phyloP scores from a whole-genome alignment of 2,329 filamentous ascomycete genomes.

The Verticillium klebahnii region DNA sequence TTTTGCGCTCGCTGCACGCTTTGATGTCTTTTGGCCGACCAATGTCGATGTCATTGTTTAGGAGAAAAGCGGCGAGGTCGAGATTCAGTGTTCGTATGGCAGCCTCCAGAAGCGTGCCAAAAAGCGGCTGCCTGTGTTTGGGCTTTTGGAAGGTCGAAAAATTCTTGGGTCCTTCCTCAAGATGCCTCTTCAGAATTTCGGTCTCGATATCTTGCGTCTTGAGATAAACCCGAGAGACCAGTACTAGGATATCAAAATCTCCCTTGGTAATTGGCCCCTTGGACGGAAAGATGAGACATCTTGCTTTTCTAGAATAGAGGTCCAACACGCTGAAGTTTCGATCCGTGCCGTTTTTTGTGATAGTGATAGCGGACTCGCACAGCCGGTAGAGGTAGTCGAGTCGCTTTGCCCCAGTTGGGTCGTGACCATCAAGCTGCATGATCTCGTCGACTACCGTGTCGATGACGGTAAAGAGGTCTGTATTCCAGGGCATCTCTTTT shows the following conservation, averaged over 20 bases:
- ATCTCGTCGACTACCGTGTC: neutral
- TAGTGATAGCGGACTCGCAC: neutral
- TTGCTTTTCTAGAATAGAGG: neutral
- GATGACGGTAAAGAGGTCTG: neutral
- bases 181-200: neutral
- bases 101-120: neutral
- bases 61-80: neutral
- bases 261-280: neutral
- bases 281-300: neutral
- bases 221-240: neutral
- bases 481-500: neutral
- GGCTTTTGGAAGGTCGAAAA: neutral
- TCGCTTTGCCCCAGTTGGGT: neutral
- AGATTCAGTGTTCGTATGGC: neutral
- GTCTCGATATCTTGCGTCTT: neutral
- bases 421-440: neutral
- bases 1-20: too few species aligned
- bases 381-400: neutral
- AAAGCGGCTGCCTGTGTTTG: neutral
- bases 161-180: too few species aligned
- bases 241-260: neutral
- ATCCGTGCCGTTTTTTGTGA: neutral
- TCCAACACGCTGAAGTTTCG: neutral
- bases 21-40: too few species aligned
- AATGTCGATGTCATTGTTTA: neutral